Evolutionary conservation across 208 protist genomes (phyloP).

Genomic region (Porcisia hertigi): DNA sequence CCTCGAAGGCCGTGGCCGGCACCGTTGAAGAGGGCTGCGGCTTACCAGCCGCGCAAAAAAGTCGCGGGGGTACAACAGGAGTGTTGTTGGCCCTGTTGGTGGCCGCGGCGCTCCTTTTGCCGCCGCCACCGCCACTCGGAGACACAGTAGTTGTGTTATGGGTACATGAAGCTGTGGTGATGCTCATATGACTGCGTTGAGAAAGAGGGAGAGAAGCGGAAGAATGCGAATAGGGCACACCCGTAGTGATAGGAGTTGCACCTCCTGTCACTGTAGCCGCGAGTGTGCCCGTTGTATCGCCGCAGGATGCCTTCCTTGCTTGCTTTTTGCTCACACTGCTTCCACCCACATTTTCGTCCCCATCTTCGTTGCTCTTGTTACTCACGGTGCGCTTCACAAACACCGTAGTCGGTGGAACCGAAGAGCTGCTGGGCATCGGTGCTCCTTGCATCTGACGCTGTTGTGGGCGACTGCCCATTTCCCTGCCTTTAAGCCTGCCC

Average conservation of each 20-base stretch:
- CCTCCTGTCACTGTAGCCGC: background rate
- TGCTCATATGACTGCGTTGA: background rate
- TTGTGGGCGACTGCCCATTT: background rate
- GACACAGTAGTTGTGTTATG: background rate
- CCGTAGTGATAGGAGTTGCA: background rate
- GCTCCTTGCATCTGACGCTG: background rate
- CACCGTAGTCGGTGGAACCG: background rate
- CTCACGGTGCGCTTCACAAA: background rate
- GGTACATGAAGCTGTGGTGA: background rate
- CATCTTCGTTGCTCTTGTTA: background rate
- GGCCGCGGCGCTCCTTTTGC: background rate
- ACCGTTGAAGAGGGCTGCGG: background rate
- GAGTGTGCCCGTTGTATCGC: background rate
- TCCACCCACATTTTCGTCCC: background rate
- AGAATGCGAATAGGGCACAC: background rate
- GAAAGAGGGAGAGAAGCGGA: background rate
- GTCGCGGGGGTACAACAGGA: slow-evolving; percentile 14
- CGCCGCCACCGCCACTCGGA: background rate
- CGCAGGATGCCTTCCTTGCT: background rate
- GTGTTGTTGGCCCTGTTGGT: background rate
- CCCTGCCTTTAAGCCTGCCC: background rate
- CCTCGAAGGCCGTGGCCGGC: background rate
- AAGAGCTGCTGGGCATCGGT: background rate
- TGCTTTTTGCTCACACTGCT: background rate
- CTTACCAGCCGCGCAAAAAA: slow-evolving; percentile 8